A percentile compares a stretch with the other conserved stretches of the same genome.
Evolutionary conservation across 768 basidiomycete species (phyloP).

Genomic region (Boletus subcaerulescens): DNA sequence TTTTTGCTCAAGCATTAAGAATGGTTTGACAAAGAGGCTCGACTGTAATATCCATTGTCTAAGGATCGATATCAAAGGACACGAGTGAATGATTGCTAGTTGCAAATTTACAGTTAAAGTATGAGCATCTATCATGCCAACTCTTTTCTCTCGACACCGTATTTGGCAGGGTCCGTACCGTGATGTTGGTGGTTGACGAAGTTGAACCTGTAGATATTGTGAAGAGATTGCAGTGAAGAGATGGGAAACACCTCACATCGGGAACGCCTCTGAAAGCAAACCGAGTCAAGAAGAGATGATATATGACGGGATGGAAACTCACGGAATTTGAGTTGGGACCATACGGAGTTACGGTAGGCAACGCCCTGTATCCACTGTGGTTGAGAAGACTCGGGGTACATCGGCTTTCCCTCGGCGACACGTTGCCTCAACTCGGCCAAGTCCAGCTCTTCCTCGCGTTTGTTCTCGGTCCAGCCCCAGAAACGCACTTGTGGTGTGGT

Average conservation of each 20-base stretch:
- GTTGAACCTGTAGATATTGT: slow-evolving; percentile 72
- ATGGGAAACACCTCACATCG: slow-evolving; percentile 53
- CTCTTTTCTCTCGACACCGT: slow-evolving; percentile 43
- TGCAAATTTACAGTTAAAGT: slow-evolving; percentile 7
- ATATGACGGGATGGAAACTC: slow-evolving; percentile 31
- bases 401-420: slow-evolving; percentile 72
- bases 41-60: neutral
- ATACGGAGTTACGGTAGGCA: slow-evolving; percentile 85
- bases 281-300: slow-evolving; percentile 9
- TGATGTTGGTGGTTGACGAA: slow-evolving; percentile 88
- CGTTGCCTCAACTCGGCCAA: slow-evolving; percentile 73
- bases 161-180: slow-evolving; percentile 82
- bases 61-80: neutral
- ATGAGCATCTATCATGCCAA: slow-evolving; percentile 17
- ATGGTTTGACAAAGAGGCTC: neutral
- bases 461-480: slow-evolving; percentile 94
- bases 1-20: slow-evolving; percentile 25
- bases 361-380: slow-evolving; percentile 83
- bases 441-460: slow-evolving; percentile 76
- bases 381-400: slow-evolving; percentile 83
- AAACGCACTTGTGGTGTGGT: slow-evolving; percentile 63
- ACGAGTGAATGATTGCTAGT: neutral
- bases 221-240: neutral
- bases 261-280: slow-evolving; percentile 55
- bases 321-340: slow-evolving; percentile 93